phyloP scores from a whole-genome alignment of 306 rosid genomes.

The Prunus fruticosa region DNA sequence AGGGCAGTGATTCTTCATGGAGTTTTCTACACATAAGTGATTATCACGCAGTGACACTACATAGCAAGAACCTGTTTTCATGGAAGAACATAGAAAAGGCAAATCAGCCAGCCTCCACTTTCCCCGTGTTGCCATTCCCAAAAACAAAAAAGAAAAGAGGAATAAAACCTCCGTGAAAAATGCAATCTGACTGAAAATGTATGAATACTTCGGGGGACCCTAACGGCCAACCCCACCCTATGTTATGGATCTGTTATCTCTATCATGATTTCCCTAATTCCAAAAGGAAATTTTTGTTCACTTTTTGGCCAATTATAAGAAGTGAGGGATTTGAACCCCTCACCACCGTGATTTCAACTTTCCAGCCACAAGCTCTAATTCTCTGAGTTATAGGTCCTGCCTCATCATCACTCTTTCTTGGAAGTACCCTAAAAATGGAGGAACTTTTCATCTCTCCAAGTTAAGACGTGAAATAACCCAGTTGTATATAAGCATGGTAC shows the following conservation, averaged over 20 bases:
- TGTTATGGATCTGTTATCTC: neutral
- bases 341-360: neutral
- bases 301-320: neutral
- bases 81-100: constrained; percentile 6
- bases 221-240: neutral
- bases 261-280: neutral
- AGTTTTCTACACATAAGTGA: constrained; percentile 67
- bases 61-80: constrained; percentile 60
- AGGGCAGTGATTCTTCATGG: constrained; percentile 74
- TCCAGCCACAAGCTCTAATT: neutral
- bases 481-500: neutral
- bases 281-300: neutral
- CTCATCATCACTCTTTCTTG: neutral
- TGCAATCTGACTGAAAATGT: neutral
- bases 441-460: neutral
- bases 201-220: neutral
- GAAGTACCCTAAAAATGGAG: neutral
- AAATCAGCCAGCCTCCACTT: constrained; percentile 5
- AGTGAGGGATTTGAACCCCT: neutral
- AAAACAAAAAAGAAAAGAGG: neutral
- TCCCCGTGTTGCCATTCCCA: neutral
- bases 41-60: constrained; percentile 38
- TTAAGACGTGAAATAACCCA: neutral
- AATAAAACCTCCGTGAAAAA: neutral
- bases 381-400: neutral